Evolutionary conservation across 208 protist genomes (phyloP).

Genomic region (Phytomonas sp.): DNA sequence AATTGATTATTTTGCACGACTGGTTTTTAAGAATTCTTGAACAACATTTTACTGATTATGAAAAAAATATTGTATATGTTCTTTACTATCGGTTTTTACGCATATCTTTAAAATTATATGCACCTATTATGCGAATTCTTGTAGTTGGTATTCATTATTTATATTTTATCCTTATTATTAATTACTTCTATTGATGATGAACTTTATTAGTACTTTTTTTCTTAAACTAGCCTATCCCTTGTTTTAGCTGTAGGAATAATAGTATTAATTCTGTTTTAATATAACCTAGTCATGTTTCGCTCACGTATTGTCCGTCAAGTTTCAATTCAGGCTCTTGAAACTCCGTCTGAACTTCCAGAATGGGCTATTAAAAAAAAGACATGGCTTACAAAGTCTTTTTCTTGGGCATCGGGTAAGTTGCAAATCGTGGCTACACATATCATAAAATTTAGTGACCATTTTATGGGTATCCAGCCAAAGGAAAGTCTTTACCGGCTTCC

Average conservation of each 20-base stretch:
- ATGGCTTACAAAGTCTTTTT: conserved; percentile 31
- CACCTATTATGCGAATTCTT: neutral
- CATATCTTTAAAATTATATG: conserved; percentile 7
- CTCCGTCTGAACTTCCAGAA: conserved; percentile 42
- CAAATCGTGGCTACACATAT: conserved; percentile 25
- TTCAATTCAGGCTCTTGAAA: conserved; percentile 17
- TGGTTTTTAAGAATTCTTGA: neutral
- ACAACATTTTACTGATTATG: neutral
- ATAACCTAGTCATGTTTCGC: conserved; percentile 25
- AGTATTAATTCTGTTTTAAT: conserved; percentile 15
- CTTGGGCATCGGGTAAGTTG: conserved; percentile 29
- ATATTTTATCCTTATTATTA: neutral
- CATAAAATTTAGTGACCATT: conserved; percentile 44
- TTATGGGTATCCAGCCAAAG: conserved; percentile 73
- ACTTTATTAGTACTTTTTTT: neutral
- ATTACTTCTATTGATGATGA: neutral
- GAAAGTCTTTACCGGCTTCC: conserved; percentile 74
- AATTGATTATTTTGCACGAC: conserved; percentile 16
- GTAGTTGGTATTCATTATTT: conserved; percentile 7
- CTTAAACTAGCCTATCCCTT: neutral
- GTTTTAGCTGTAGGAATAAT: neutral
- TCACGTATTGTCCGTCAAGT: conserved; percentile 22
- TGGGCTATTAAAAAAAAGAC: conserved; percentile 66
- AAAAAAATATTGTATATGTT: neutral
- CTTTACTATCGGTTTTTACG: no score